Base-by-base conservation (phyloP, 1,139 yeast genomes). In the Pichia sp. region DNA sequence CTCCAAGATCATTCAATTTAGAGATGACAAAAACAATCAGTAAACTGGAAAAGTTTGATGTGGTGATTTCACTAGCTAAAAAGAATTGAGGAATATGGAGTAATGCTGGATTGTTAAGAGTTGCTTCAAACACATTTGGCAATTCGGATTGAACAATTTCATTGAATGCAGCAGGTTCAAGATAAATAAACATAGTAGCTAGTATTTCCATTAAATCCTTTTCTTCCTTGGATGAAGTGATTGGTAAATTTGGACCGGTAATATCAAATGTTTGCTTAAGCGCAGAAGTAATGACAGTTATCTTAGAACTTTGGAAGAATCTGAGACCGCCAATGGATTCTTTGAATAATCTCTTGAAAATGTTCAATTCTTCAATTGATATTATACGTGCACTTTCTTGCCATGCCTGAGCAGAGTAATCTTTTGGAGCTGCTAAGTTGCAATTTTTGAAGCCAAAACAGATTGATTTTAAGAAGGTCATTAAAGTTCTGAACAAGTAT, bases 161-260 rank as follows among this genome's bases (percentile, higher is more conserved):
- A 63, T 89, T 91, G 66, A 94, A 94, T 1, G 97, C 87, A 1
- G 98, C 93, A 19, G 96, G 94, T 60, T 94, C 99, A 47, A 94
- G 78, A 63, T 90, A 96, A 58, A 90, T 88, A 66, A 89, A 94
- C 57, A 93, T 88, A 2, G 96, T 86, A 0, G 97, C 97, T 63
- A 94, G 83, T 2, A 91, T 85, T 63, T 94, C 99, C 96, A 93
- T 90, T 51, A 91, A 72, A 58, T 94, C 99, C 58, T 93, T 90
- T 53, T 91, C 97, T 61, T 91, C 98, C 57, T 89, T 90, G 1
- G 96, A 83, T 1, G 95, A 86, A 3, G 91, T 82, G 6, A 87
- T 85, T 5, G 96, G 95, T 42, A 87, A 68, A 52, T 84, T 85
- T 6, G 96, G 91, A 3, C 90, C 90, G 19, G 87, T 81, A 31